Conservation (phyloP, 2,329 filamentous ascomycete genomes). For the Penicillium sp. region DNA sequence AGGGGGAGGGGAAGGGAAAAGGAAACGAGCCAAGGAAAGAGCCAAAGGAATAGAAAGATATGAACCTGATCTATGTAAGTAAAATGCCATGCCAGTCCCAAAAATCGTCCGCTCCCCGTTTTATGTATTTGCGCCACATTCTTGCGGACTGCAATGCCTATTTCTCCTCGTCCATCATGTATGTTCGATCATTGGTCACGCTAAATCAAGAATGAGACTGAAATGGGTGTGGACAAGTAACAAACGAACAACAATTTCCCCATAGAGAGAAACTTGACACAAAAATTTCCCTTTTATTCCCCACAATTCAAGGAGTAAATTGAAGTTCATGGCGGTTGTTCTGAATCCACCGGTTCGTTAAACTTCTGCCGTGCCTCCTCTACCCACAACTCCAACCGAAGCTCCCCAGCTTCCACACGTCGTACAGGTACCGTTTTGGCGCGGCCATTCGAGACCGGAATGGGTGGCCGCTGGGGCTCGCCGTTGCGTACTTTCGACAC, state of each 20-base stretch:
- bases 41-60: constrained; percentile 24
- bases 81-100: constrained; percentile 38
- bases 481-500: constrained; percentile 37
- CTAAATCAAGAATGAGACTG: constrained; percentile 37
- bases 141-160: constrained; percentile 32
- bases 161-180: constrained; percentile 37
- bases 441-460: constrained; percentile 43
- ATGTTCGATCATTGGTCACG: constrained; percentile 41
- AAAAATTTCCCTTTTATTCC: constrained; percentile 8
- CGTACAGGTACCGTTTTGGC: constrained; percentile 57
- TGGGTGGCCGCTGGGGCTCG: constrained; percentile 32
- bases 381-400: constrained; percentile 64
- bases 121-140: constrained; percentile 37
- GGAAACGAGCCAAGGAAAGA: constrained; percentile 4
- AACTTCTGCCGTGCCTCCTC: constrained; percentile 59
- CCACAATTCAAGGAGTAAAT: constrained; percentile 1
- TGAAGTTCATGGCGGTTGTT: constrained; percentile 32
- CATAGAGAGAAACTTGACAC: constrained; percentile 9
- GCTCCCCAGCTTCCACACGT: constrained; percentile 59
- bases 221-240: constrained; percentile 20
- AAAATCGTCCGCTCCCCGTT: constrained; percentile 36
- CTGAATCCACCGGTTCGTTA: constrained; percentile 38
- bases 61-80: constrained; percentile 37
- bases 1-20: constrained; percentile 11
- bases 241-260: constrained; percentile 16